Conservation (phyloP, 495 filamentous ascomycete species). For the Lineolata rhizophorae region DNA sequence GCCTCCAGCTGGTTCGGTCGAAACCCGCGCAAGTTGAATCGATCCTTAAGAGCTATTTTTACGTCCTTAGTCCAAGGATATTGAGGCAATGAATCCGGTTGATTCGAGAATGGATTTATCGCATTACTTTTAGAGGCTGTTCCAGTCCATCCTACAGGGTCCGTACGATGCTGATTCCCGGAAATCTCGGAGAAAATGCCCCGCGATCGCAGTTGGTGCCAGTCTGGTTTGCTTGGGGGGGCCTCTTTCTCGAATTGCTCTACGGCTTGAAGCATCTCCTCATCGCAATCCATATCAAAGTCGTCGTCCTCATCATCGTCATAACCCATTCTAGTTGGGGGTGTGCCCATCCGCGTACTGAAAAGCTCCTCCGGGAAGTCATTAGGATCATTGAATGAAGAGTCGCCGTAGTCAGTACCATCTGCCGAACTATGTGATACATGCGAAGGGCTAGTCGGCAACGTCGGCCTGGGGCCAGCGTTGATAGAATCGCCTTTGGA, state of each 20-base stretch:
- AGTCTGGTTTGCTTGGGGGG: constrained; percentile 1
- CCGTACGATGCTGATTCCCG: background rate
- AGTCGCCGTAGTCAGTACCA: background rate
- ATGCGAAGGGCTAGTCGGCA: too few relatives aligned
- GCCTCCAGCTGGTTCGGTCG: constrained; percentile 84
- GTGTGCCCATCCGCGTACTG: background rate
- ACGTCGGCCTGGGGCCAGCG: background rate
- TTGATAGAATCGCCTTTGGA: background rate
- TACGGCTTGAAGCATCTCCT: constrained; percentile 36
- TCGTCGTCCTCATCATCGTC: constrained; percentile 26
- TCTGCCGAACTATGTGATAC: too few relatives aligned
- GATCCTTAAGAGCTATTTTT: constrained; percentile 45
- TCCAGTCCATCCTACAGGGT: background rate
- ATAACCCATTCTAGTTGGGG: background rate
- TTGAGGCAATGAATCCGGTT: constrained; percentile 11
- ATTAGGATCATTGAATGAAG: background rate
- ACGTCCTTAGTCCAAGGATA: constrained; percentile 76
- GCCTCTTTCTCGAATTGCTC: constrained; percentile 4
- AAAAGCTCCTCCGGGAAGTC: background rate
- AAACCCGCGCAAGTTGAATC: constrained; percentile 70
- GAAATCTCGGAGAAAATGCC: background rate
- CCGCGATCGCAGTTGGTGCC: background rate
- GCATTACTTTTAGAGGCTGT: background rate
- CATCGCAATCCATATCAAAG: constrained; percentile 43
- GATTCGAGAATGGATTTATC: background rate